A percentile compares a stretch with the other conserved stretches of the same genome.
Conservation (phyloP, 1,284 basidiomycete genomes). For the Cronartium ribicola region DNA sequence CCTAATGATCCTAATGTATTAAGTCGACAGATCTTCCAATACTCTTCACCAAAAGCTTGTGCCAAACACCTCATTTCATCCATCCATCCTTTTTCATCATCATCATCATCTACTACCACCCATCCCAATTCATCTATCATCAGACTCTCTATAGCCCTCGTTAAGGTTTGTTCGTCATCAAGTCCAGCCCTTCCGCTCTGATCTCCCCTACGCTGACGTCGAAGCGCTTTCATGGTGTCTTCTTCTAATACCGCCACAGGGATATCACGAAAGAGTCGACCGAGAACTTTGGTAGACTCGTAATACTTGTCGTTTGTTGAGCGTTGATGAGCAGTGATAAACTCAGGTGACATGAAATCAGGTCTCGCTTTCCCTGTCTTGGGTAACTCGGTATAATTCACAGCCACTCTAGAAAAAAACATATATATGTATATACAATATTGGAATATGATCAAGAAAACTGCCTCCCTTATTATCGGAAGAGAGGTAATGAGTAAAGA, state of each 20-base stretch:
- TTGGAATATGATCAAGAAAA: background rate
- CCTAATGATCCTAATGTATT: constrained; percentile 23
- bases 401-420: constrained; percentile 10
- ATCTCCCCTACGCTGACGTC: constrained; percentile 12
- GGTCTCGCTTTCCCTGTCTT: constrained; percentile 12
- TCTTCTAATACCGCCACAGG: constrained; percentile 27
- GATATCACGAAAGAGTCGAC: constrained; percentile 20
- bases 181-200: background rate
- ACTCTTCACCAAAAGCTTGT: constrained; percentile 24
- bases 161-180: background rate
- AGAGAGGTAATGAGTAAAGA: background rate
- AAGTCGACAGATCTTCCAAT: constrained; percentile 20
- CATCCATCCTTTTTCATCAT: constrained; percentile 19
- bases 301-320: constrained; percentile 13
- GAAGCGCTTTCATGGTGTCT: constrained; percentile 11
- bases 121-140: no score
- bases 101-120: no score
- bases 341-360: constrained; percentile 39
- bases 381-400: constrained; percentile 19
- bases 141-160: background rate
- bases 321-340: constrained; percentile 1
- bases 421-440: background rate
- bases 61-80: constrained; percentile 13
- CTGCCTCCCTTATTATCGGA: no score
- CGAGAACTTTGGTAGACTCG: constrained; percentile 17